These are phyloP conservation scores for Talaromyces trachyspermus DNA, from an alignment of 495 filamentous ascomycete genomes.

Conservation along the genomic window DNA sequence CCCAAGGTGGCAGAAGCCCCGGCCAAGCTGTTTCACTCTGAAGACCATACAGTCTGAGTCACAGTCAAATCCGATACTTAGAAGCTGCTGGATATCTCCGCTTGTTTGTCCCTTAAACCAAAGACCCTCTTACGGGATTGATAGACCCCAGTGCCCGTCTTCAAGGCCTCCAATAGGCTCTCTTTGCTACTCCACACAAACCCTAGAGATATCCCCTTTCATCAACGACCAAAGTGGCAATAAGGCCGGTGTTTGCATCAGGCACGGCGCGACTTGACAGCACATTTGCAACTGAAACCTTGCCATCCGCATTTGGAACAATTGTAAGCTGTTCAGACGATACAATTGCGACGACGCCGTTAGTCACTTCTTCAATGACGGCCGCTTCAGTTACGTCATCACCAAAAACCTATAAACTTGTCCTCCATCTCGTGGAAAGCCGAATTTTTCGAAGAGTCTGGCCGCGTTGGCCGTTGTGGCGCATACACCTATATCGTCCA, in stretches of 20 bases:
- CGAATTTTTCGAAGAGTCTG: conserved; percentile 26
- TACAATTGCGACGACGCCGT: conserved; percentile 71
- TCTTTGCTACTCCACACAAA: conserved; percentile 90
- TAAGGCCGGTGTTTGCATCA: conserved; percentile 77
- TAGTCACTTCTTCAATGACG: conserved; percentile 43
- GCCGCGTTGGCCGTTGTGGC: conserved; percentile 42
- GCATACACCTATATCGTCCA: conserved; percentile 47
- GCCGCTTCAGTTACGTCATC: conserved; percentile 34
- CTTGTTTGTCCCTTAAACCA: conserved; percentile 97
- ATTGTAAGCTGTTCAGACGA: conserved; percentile 61
- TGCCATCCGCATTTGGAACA: conserved; percentile 45
- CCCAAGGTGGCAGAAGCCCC: conserved; percentile 89
- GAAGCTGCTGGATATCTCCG: conserved; percentile 83
- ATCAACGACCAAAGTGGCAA: conserved; percentile 83
- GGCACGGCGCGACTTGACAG: conserved; percentile 62
- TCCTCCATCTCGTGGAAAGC: conserved; percentile 30
- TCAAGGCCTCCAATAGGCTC: conserved; percentile 78
- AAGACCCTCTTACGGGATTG: conserved; percentile 89
- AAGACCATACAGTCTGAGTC: conserved; percentile 90
- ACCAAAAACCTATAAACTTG: conserved; percentile 19
- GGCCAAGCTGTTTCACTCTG: conserved; percentile 78
- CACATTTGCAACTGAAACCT: conserved; percentile 60
- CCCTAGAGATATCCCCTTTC: conserved; percentile 81
- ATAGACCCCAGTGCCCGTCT: conserved; percentile 87
- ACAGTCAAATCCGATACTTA: conserved; percentile 80